A percentile compares a stretch with the other conserved stretches of the same genome.
Evolutionary conservation across 768 basidiomycete species (phyloP).

Genomic region (Epithele typhae): DNA sequence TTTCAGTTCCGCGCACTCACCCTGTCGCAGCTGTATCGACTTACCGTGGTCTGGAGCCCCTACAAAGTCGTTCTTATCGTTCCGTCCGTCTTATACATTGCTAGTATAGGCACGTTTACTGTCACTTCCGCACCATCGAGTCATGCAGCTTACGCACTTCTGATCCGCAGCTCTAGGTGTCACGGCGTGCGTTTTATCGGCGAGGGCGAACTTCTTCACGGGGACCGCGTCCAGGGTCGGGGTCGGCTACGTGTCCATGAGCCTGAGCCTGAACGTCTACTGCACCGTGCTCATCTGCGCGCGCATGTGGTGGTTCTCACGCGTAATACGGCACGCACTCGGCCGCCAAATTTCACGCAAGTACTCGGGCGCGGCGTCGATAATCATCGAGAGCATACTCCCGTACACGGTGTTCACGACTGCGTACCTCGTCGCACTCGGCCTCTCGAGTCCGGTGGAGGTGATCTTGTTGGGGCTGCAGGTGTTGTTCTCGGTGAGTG

Average conservation of each 20-base stretch:
- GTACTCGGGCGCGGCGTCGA: conserved; percentile 19
- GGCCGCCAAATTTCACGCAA: conserved; percentile 1
- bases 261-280: conserved; percentile 12
- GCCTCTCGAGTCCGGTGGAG: too few relatives aligned
- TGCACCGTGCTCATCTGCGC: conserved; percentile 9
- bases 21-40: conserved; percentile 35
- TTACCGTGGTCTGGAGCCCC: conserved; percentile 26
- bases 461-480: too few relatives aligned
- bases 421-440: conserved; percentile 33
- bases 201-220: conserved; percentile 9
- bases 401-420: conserved; percentile 32
- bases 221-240: conserved; percentile 7
- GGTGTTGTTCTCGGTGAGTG: too few relatives aligned
- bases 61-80: conserved; percentile 8
- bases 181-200: conserved; percentile 5
- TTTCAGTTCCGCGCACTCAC: too few relatives aligned
- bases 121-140: neutral
- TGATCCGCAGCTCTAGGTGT: conserved; percentile 11
- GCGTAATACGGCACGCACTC: neutral
- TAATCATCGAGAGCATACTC: conserved; percentile 33
- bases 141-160: neutral
- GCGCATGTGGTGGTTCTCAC: conserved; percentile 7
- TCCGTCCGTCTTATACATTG: conserved; percentile 11
- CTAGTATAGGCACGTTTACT: conserved; percentile 1
- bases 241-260: conserved; percentile 10